Evolutionary conservation across 1,284 basidiomycete genomes (phyloP).

Genomic region (Malassezia nana): DNA sequence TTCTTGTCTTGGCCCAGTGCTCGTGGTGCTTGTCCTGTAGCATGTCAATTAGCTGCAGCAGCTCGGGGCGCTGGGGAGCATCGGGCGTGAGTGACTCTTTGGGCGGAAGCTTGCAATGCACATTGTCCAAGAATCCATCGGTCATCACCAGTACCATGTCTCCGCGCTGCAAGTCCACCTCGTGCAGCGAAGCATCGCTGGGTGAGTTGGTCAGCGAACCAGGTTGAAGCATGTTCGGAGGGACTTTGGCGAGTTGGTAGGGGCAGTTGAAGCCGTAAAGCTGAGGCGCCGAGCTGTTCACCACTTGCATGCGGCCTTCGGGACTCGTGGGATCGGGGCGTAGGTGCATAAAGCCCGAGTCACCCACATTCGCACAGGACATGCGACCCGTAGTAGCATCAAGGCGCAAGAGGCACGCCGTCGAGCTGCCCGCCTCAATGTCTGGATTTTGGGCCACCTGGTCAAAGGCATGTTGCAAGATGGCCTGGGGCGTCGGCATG

Average conservation of each 20-base stretch:
- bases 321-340: slow-evolving; percentile 25
- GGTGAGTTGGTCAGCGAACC: slow-evolving; percentile 34
- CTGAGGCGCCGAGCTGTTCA: slow-evolving; percentile 34
- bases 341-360: slow-evolving; percentile 72
- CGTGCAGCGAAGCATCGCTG: slow-evolving; percentile 28
- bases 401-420: slow-evolving; percentile 67
- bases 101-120: slow-evolving; percentile 58
- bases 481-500: slow-evolving; percentile 51
- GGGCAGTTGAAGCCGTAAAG: slow-evolving; percentile 45
- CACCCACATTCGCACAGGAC: slow-evolving; percentile 77
- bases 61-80: slow-evolving; percentile 28
- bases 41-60: slow-evolving; percentile 36
- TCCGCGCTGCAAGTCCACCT: slow-evolving; percentile 30
- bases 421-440: slow-evolving; percentile 73
- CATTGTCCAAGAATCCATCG: slow-evolving; percentile 77
- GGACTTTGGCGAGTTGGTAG: slow-evolving; percentile 44
- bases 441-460: slow-evolving; percentile 61
- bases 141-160: slow-evolving; percentile 55
- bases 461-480: slow-evolving; percentile 63
- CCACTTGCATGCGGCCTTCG: slow-evolving; percentile 33
- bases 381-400: slow-evolving; percentile 66
- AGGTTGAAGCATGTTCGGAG: slow-evolving; percentile 23
- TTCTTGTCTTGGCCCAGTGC: slow-evolving; percentile 11
- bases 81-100: slow-evolving; percentile 15
- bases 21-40: slow-evolving; percentile 40